Evolutionary conservation across 768 basidiomycete genomes (phyloP).

Genomic region (Suillus subalutaceus): DNA sequence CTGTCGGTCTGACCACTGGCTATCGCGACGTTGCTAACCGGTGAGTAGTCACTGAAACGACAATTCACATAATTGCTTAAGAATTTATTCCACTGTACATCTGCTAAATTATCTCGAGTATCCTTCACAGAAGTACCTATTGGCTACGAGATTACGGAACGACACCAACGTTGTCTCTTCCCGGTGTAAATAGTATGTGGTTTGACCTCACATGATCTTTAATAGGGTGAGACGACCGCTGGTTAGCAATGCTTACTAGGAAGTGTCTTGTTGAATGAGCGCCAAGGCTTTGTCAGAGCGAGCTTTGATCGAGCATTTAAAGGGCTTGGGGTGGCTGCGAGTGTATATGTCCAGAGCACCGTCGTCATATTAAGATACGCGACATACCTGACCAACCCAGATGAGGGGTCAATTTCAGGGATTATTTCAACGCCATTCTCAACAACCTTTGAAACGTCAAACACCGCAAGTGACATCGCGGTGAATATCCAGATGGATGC

Average conservation of each 20-base stretch:
- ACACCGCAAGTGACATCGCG: conserved; percentile 46
- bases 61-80: no score
- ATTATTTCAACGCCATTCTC: conserved; percentile 45
- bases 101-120: no score
- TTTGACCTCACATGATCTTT: background rate
- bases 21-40: no score
- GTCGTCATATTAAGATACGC: background rate
- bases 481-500: conserved; percentile 27
- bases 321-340: conserved; percentile 62
- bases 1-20: no score
- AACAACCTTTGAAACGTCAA: conserved; percentile 44
- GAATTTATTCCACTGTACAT: no score
- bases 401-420: conserved; percentile 45
- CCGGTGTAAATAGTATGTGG: no score
- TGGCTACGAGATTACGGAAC: background rate
- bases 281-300: conserved; percentile 58
- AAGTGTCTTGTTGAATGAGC: conserved; percentile 49
- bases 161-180: background rate
- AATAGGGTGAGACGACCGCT: background rate
- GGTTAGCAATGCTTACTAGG: conserved; percentile 21
- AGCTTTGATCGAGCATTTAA: conserved; percentile 60
- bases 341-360: conserved; percentile 5
- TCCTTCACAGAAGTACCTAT: background rate
- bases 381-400: conserved; percentile 49
- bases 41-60: no score